phyloP scores from a whole-genome alignment of 2,329 filamentous ascomycete species.

The Colletotrichum spaethianum region DNA sequence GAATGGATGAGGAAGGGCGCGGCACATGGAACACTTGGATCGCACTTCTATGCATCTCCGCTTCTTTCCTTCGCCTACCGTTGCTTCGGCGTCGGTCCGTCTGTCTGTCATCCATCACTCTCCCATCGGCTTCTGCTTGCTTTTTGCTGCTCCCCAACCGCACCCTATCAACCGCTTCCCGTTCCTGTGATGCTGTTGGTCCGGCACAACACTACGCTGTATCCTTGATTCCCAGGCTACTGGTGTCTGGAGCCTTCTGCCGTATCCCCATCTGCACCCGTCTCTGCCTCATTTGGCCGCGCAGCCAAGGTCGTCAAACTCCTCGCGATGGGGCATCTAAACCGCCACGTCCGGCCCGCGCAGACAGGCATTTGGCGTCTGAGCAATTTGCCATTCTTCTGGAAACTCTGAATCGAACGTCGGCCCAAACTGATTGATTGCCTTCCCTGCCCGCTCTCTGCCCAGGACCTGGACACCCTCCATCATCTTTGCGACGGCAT shows the following conservation, averaged over 20 bases:
- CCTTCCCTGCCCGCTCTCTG: neutral
- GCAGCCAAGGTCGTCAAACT: neutral
- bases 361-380: neutral
- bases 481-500: slow-evolving; percentile 33
- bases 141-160: slow-evolving; percentile 14
- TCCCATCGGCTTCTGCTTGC: neutral
- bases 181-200: slow-evolving; percentile 13
- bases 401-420: neutral
- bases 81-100: neutral
- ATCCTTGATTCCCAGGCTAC: slow-evolving; percentile 25
- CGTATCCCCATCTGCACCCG: neutral
- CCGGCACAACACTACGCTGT: slow-evolving; percentile 11
- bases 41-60: slow-evolving; percentile 26
- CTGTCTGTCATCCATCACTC: slow-evolving; percentile 28
- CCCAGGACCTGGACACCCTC: slow-evolving; percentile 20
- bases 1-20: slow-evolving; percentile 6
- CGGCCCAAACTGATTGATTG: neutral
- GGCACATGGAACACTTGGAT: neutral
- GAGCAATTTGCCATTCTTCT: neutral
- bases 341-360: neutral
- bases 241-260: slow-evolving; percentile 29
- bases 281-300: slow-evolving; percentile 11
- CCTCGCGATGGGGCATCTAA: neutral
- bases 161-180: slow-evolving; percentile 14
- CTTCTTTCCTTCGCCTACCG: slow-evolving; percentile 27